A percentile compares a stretch with the other conserved stretches of the same genome.
Evolutionary conservation across 495 filamentous ascomycete species (phyloP).

Genomic region (Copromyces sp.): DNA sequence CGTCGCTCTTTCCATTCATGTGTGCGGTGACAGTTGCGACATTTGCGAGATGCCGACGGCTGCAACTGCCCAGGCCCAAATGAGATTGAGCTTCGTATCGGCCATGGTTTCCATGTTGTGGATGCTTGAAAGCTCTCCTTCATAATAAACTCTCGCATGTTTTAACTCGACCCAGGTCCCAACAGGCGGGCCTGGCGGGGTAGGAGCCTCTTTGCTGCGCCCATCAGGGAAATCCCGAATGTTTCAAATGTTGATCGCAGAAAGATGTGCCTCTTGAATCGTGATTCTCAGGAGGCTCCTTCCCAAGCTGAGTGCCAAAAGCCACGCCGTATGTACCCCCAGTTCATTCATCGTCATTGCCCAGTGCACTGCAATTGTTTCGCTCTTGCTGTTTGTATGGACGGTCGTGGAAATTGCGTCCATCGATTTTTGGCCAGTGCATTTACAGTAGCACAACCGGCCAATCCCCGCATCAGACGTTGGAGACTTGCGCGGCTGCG

Average conservation of each 20-base stretch:
- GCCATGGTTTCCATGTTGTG: background rate
- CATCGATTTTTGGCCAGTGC: background rate
- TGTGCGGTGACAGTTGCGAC: background rate
- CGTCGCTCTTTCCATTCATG: background rate
- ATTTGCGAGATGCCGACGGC: background rate
- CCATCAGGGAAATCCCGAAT: background rate
- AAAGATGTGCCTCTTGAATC: background rate
- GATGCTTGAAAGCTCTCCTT: background rate
- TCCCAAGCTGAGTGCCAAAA: background rate
- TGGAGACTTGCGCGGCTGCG: background rate
- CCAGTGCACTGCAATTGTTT: background rate
- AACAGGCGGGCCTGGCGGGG: background rate
- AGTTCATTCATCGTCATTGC: background rate
- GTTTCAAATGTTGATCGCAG: background rate
- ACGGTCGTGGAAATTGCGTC: background rate
- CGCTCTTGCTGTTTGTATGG: background rate
- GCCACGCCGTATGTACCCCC: background rate
- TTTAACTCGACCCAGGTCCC: background rate
- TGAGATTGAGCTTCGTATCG: background rate
- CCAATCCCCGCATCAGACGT: background rate
- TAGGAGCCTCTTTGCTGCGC: background rate
- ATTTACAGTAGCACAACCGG: background rate
- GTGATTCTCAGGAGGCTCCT: background rate
- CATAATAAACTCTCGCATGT: background rate
- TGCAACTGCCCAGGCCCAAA: background rate